A percentile compares a stretch with the other conserved stretches of the same genome.
Evolutionary conservation across 2,329 filamentous ascomycete genomes (phyloP).

Genomic region (Bertia moriformis): DNA sequence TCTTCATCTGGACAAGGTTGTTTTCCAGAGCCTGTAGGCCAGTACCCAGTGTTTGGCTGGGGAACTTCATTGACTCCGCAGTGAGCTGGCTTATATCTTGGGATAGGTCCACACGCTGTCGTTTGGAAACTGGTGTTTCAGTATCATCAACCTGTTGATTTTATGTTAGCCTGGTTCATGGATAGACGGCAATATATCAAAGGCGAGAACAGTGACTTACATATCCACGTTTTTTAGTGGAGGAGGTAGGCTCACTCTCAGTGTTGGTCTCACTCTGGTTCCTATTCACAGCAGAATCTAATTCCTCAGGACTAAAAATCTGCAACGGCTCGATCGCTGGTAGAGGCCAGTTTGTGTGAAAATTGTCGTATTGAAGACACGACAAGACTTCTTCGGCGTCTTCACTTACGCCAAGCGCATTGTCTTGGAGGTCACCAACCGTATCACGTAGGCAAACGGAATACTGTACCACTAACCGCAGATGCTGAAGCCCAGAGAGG

Average conservation of each 20-base stretch:
- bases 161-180: slow-evolving; percentile 10
- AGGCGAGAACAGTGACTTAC: neutral
- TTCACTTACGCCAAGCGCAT: slow-evolving; percentile 21
- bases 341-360: slow-evolving; percentile 19
- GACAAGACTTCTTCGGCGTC: slow-evolving; percentile 19
- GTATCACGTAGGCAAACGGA: slow-evolving; percentile 14
- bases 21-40: slow-evolving; percentile 13
- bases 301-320: neutral
- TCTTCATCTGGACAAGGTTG: slow-evolving; percentile 14
- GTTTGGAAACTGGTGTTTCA: slow-evolving; percentile 15
- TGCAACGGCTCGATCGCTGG: slow-evolving; percentile 17
- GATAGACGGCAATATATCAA: slow-evolving; percentile 3
- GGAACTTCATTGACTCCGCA: slow-evolving; percentile 13
- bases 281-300: neutral
- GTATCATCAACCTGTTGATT: slow-evolving; percentile 14
- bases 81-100: slow-evolving; percentile 19
- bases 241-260: neutral
- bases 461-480: slow-evolving; percentile 17
- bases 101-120: slow-evolving; percentile 17
- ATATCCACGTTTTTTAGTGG: neutral
- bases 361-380: slow-evolving; percentile 17
- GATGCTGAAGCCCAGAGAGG: slow-evolving; percentile 13
- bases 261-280: neutral
- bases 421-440: slow-evolving; percentile 22
- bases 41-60: slow-evolving; percentile 13